A percentile compares a stretch with the other conserved stretches of the same genome.
Conservation (phyloP, 2,329 filamentous ascomycete species). For the Calonectria crousiana region DNA sequence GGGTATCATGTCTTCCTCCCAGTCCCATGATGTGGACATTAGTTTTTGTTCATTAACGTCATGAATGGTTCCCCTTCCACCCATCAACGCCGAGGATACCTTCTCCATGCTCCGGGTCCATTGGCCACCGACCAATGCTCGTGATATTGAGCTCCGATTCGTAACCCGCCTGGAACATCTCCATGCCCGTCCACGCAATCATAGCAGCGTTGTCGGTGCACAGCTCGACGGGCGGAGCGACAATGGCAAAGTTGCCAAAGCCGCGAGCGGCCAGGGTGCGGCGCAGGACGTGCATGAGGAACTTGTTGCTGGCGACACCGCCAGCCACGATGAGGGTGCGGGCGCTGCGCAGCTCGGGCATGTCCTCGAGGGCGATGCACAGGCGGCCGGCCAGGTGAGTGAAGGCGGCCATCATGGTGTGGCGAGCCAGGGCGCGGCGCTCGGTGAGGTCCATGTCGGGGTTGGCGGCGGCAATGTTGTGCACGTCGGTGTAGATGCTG, state of each 20-base stretch:
- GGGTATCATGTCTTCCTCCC: neutral
- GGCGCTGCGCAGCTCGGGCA: slow-evolving; percentile 50
- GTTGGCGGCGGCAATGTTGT: slow-evolving; percentile 56
- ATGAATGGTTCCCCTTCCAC: slow-evolving; percentile 52
- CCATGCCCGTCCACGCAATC: slow-evolving; percentile 93
- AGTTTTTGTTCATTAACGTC: neutral
- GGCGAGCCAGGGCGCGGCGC: slow-evolving; percentile 76
- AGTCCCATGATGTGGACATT: neutral
- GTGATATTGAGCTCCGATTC: slow-evolving; percentile 70
- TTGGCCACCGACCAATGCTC: slow-evolving; percentile 77
- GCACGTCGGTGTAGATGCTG: slow-evolving; percentile 69
- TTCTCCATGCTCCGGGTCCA: slow-evolving; percentile 70
- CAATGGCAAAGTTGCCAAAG: slow-evolving; percentile 69
- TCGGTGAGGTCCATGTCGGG: slow-evolving; percentile 66
- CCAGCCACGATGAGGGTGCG: slow-evolving; percentile 84
- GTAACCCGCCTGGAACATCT: slow-evolving; percentile 90
- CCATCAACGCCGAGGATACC: slow-evolving; percentile 74
- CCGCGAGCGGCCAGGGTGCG: slow-evolving; percentile 74
- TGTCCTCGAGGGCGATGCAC: slow-evolving; percentile 70
- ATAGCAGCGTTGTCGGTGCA: slow-evolving; percentile 98
- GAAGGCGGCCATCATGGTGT: slow-evolving; percentile 84
- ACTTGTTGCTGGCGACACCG: slow-evolving; percentile 89
- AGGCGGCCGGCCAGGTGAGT: slow-evolving; percentile 86
- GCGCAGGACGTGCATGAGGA: slow-evolving; percentile 76
- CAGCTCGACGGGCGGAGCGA: slow-evolving; percentile 80